Evolutionary conservation across 495 filamentous ascomycete species (phyloP).

Genomic region (Aspergillus hancockii): DNA sequence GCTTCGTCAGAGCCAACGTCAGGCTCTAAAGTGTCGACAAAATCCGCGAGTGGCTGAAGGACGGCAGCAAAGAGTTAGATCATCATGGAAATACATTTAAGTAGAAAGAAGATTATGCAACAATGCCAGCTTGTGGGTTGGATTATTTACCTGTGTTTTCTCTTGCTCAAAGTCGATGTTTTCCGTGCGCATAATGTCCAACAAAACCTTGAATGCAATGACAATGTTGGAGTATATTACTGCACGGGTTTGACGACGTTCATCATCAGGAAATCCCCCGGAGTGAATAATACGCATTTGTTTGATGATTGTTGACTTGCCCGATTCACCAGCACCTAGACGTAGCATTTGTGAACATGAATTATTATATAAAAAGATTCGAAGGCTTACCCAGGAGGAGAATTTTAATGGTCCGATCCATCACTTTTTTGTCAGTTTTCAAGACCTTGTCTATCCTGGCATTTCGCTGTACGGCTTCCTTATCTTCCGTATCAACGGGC

Average conservation of each 20-base stretch:
- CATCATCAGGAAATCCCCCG: constrained; percentile 85
- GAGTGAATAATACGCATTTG: constrained; percentile 99
- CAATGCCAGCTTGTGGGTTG: neutral
- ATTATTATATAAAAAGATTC: neutral
- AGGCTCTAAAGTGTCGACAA: constrained; percentile 52
- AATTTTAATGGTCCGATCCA: constrained; percentile 80
- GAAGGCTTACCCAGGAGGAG: constrained; percentile 69
- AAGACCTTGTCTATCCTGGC: constrained; percentile 75
- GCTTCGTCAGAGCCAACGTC: constrained; percentile 78
- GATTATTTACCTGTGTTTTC: constrained; percentile 66
- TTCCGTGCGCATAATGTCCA: constrained; percentile 92
- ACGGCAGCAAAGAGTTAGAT: constrained; percentile 16
- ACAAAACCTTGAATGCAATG: constrained; percentile 82
- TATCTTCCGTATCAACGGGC: constrained; percentile 40
- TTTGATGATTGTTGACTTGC: constrained; percentile 97
- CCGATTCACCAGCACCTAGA: constrained; percentile 94
- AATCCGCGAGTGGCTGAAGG: constrained; percentile 31
- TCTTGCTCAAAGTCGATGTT: constrained; percentile 72
- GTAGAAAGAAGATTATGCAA: neutral
- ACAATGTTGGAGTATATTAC: constrained; percentile 94
- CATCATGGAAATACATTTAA: neutral
- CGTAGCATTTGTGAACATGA: constrained; percentile 8
- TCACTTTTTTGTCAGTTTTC: constrained; percentile 77
- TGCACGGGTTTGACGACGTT: constrained; percentile 88
- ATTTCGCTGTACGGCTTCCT: constrained; percentile 43